phyloP scores from a whole-genome alignment of 208 protist genomes.

The Leishmania major region DNA sequence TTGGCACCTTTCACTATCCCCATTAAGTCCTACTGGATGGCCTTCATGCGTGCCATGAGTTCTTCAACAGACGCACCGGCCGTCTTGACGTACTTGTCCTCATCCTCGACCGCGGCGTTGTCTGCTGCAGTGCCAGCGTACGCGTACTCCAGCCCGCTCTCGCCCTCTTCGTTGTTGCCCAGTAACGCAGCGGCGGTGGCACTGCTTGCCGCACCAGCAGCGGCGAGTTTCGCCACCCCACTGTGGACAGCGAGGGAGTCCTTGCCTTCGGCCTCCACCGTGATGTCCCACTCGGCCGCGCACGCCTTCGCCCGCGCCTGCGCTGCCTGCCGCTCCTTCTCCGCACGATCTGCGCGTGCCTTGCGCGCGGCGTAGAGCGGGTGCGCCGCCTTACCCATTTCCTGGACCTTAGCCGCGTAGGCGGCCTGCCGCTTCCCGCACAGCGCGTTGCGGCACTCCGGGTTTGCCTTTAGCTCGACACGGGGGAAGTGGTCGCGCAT shows the following conservation, averaged over 20 bases:
- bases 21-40: slow-evolving; percentile 30
- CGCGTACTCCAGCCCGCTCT: slow-evolving; percentile 46
- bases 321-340: slow-evolving; percentile 37
- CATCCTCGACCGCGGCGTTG: slow-evolving; percentile 3
- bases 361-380: slow-evolving; percentile 57
- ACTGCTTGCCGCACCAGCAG: background rate
- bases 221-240: background rate
- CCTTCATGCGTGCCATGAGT: slow-evolving; percentile 73
- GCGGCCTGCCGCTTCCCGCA: slow-evolving; percentile 79
- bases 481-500: slow-evolving; percentile 95
- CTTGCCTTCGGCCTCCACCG: slow-evolving; percentile 51
- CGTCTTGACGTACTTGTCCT: slow-evolving; percentile 20
- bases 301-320: slow-evolving; percentile 50
- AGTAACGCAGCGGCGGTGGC: background rate
- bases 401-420: slow-evolving; percentile 46
- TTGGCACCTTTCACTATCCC: background rate
- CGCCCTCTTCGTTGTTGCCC: background rate
- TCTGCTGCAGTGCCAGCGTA: slow-evolving; percentile 19
- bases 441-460: slow-evolving; percentile 75
- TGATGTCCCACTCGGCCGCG: slow-evolving; percentile 85
- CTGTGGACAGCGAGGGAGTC: slow-evolving; percentile 25
- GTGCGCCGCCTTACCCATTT: slow-evolving; percentile 50
- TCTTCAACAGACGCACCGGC: slow-evolving; percentile 52
- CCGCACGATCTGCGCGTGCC: slow-evolving; percentile 47
- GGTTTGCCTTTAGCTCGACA: slow-evolving; percentile 92